Conservation (phyloP, 208 protist genomes). For the Acanthamoeba culbertsoni region DNA sequence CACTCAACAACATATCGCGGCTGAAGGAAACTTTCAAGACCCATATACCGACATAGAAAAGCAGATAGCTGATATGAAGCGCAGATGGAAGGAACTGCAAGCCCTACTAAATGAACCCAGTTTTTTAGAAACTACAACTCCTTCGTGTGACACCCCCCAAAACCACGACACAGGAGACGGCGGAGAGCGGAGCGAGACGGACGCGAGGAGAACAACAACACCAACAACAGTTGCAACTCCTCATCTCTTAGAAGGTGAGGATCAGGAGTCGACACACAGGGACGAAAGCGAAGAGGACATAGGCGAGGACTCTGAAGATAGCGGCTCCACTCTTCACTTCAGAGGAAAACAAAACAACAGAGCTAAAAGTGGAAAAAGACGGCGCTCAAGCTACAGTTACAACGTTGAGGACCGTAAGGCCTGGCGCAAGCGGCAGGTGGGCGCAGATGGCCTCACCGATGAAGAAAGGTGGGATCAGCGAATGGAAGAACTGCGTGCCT, state of each 20-base stretch:
- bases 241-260: not conserved
- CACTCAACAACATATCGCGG: too few relatives aligned
- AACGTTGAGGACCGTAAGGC: slow-evolving; percentile 7
- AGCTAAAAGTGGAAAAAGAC: not conserved
- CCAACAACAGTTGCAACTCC: not conserved
- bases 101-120: not conserved
- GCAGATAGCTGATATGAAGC: not conserved
- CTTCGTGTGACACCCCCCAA: not conserved
- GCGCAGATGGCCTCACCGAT: not conserved
- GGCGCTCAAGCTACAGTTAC: slow-evolving; percentile 5
- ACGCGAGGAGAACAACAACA: not conserved
- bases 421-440: slow-evolving; percentile 35
- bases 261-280: not conserved
- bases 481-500: not conserved
- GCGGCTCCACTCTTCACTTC: too few relatives aligned
- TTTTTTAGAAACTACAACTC: not conserved
- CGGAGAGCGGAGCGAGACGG: not conserved
- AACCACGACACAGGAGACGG: not conserved
- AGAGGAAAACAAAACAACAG: not conserved
- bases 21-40: too few relatives aligned
- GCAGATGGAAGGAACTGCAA: not conserved
- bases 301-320: not conserved
- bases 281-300: not conserved
- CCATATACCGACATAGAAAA: not conserved
- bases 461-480: not conserved